Evolutionary conservation across 2,329 filamentous ascomycete genomes (phyloP), one percentile per base, ranked within the genome.

Genomic region (Epichloe scottii): DNA sequence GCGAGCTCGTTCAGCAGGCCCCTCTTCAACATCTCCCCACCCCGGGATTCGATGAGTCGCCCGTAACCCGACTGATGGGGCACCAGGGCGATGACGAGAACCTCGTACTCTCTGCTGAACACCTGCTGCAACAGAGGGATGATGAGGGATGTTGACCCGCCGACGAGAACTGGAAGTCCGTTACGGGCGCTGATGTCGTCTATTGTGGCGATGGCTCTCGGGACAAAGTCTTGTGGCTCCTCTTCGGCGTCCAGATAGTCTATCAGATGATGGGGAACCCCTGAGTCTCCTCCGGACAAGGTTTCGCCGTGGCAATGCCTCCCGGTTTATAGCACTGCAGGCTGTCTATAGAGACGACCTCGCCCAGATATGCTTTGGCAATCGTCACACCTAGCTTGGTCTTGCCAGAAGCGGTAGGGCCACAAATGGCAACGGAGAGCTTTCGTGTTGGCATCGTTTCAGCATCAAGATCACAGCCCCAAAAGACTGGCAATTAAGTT

Each of bases 341-440:
- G n/a, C 48, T 49, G 33, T 49, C 48, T 17, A 49, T 40, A 6
- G 48, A 49, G 40, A 49, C 37, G 30, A 49, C 48, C 40, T 49
- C 48, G 33, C 48, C 48, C 1, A 38, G 26, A 17, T 15, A 49
- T 2, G 48, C 48, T 10, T 44, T 43, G 40, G 40, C 48, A 26
- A 49, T 26, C 40, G 48, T 40, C 10, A 49, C 48, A n/a, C 48
- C 48, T n/a, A 49, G 40, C 21, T 49, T 43, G 30, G 48, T 49
- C 33, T 49, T 49, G 19, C 48, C 48, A 14, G 48, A 49, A 19
- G 48, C 48, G 6, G 48, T 49, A 4, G 48, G 48, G 26, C 48
- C 48, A 19, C 44, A 30, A n/a, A 49, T 44, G 30, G 48, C 48
- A 10, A 49, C 12, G 48, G 23, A 30, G 39, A 38, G 46, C 26